Evolutionary conservation across 495 filamentous ascomycete genomes (phyloP), one percentile per base, ranked within the genome.

Genomic region (Aspergillus steynii): DNA sequence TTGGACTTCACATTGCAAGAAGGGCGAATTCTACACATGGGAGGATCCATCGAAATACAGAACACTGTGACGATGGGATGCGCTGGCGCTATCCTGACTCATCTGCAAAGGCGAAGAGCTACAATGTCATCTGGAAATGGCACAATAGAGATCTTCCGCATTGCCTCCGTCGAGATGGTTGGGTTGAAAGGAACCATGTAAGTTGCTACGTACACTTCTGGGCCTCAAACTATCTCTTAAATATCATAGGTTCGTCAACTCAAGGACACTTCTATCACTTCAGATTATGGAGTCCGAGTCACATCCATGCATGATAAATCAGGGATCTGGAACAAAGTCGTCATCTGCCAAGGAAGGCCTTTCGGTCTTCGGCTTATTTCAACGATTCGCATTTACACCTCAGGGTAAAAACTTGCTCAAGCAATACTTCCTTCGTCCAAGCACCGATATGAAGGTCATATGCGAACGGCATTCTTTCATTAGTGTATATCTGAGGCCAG

Each of bases 361-460:
- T n/a, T 97, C 93, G 2, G 74, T 99, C 1, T 96, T 90, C 63
- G 95, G 93, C 4, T 79, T 96, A 12, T 92, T 96, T 61, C 85
- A 88, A 49, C 82, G 88, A 46, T 78, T 94, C 60, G 90, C 96
- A 48, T 84, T 82, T 34, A 96, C 91, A 2, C 86, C 91, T 5
- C 91, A 97, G 65, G 95, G 96, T 2, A 91, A 88, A 65, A 71
- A 77, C 28, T 85, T 83, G 52, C 81, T 99, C 4, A 87, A 90
- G 26, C 89, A 92, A 66, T 90, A 91, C 64, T 96, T 99, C 62
- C 80, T 97, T 32, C 87, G 90, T 0, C 95, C 95, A 34, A 96
- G 83, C 51, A 78, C 86, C 32, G 81, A 92, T 55, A 65, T 90
- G 3, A 71, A 74, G 15, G 64, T 89, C 4, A 94, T 98, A 60